Conservation (phyloP, 176 grass and related monocot genomes). For the Typha latifolia region DNA sequence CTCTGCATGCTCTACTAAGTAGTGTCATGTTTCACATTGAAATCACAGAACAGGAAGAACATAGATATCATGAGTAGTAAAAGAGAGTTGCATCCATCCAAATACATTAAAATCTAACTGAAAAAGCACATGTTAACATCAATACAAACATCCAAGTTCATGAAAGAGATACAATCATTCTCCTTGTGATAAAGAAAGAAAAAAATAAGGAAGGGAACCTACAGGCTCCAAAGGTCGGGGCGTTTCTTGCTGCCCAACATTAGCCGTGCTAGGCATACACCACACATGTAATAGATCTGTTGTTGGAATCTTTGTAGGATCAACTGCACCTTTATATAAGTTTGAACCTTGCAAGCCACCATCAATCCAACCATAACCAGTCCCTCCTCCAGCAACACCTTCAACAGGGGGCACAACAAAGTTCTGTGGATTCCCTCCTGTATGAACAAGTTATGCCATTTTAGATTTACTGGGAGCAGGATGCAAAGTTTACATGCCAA, state of each 20-base stretch:
- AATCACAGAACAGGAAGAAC: no score
- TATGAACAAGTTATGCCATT: background rate
- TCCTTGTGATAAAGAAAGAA: constrained; percentile 5
- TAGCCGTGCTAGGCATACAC: constrained; percentile 94
- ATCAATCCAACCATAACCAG: constrained; percentile 90
- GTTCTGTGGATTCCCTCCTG: constrained; percentile 38
- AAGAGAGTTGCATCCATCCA: no score
- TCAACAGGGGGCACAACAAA: constrained; percentile 63
- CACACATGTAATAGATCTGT: constrained; percentile 85
- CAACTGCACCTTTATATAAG: constrained; percentile 34
- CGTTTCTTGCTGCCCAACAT: constrained; percentile 77
- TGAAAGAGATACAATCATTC: background rate
- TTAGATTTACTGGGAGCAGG: background rate
- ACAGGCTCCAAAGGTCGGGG: constrained; percentile 77
- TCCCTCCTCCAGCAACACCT: constrained; percentile 94
- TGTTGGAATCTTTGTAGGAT: constrained; percentile 61
- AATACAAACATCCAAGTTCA: constrained; percentile 4
- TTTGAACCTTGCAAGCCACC: constrained; percentile 35
- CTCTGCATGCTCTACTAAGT: no score
- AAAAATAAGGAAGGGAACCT: constrained; percentile 31
- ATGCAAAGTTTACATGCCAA: background rate
- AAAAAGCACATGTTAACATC: constrained; percentile 1
- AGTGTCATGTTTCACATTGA: no score
- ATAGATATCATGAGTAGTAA: no score
- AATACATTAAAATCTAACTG: no score